Evolutionary conservation across 306 rosid species (phyloP).

Genomic region (Medicago ruthenica): DNA sequence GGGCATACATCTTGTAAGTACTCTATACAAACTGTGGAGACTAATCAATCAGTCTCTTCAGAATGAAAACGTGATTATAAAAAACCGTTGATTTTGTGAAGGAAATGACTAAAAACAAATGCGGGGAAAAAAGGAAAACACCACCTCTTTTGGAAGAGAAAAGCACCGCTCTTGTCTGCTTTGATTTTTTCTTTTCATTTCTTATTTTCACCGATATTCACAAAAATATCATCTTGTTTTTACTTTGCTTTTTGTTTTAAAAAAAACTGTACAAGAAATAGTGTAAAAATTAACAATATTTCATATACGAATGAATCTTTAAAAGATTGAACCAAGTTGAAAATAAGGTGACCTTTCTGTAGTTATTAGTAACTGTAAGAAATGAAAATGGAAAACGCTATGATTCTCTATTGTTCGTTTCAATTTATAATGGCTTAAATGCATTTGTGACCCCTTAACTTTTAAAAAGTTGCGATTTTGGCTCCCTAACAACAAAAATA

Average conservation of each 20-base stretch:
- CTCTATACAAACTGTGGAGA: constrained; percentile 32
- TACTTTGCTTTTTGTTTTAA: neutral
- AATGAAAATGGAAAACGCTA: constrained; percentile 1
- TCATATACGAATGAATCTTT: constrained; percentile 6
- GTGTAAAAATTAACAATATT: constrained; percentile 1
- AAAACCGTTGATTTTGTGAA: too few relatives aligned
- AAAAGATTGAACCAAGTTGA: constrained; percentile 23
- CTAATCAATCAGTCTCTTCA: too few relatives aligned
- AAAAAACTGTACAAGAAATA: constrained; percentile 2
- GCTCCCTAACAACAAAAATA: too few relatives aligned
- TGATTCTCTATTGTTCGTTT: constrained; percentile 19
- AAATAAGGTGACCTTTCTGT: neutral
- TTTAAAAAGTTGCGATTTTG: too few relatives aligned
- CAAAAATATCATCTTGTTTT: neutral
- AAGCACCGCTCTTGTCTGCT: neutral
- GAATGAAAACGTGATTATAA: too few relatives aligned
- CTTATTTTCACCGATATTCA: neutral
- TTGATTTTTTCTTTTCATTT: neutral
- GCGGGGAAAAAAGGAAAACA: too few relatives aligned
- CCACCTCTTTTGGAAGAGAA: neutral
- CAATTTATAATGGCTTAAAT: too few relatives aligned
- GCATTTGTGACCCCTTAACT: too few relatives aligned
- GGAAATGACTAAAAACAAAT: too few relatives aligned
- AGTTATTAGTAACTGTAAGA: neutral
- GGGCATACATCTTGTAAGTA: constrained; percentile 95